phyloP scores from a whole-genome alignment of 257 asterid species.

The Echites panduratus region DNA sequence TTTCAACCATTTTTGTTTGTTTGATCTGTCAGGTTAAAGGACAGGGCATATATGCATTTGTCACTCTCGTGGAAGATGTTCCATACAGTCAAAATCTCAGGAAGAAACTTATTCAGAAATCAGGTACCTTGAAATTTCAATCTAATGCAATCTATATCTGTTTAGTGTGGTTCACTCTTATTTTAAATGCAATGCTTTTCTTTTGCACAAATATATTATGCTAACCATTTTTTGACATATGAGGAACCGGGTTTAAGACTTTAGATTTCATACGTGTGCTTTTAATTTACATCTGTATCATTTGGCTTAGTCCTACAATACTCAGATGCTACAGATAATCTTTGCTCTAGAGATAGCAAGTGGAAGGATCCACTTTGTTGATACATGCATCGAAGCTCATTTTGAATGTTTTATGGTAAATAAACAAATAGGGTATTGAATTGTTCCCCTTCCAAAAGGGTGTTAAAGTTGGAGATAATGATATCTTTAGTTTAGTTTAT shows the following conservation, averaged over 20 bases:
- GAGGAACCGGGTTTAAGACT: neutral
- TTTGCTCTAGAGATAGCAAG: too few relatives aligned
- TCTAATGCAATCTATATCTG: neutral
- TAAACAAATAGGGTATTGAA: neutral
- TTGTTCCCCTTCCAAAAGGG: neutral
- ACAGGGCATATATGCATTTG: slow-evolving; percentile 95
- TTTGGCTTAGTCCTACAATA: neutral
- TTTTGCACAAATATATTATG: neutral
- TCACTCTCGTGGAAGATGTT: slow-evolving; percentile 80
- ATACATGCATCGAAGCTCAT: neutral
- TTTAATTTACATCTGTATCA: neutral
- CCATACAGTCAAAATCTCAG: slow-evolving; percentile 85
- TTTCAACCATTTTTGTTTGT: slow-evolving; percentile 9
- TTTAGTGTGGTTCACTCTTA: too few relatives aligned
- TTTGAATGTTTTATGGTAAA: neutral
- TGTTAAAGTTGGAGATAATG: neutral
- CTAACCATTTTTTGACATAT: too few relatives aligned
- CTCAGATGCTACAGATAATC: neutral
- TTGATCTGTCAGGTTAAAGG: slow-evolving; percentile 70
- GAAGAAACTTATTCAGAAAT: slow-evolving; percentile 66
- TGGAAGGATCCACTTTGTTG: neutral
- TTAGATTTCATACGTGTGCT: neutral
- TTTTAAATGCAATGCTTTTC: too few relatives aligned
- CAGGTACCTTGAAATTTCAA: slow-evolving; percentile 44
- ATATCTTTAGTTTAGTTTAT: neutral